Evolutionary conservation across 192 early-diverging fungal genomes (phyloP).

Genomic region (Backusella tarrabulga): DNA sequence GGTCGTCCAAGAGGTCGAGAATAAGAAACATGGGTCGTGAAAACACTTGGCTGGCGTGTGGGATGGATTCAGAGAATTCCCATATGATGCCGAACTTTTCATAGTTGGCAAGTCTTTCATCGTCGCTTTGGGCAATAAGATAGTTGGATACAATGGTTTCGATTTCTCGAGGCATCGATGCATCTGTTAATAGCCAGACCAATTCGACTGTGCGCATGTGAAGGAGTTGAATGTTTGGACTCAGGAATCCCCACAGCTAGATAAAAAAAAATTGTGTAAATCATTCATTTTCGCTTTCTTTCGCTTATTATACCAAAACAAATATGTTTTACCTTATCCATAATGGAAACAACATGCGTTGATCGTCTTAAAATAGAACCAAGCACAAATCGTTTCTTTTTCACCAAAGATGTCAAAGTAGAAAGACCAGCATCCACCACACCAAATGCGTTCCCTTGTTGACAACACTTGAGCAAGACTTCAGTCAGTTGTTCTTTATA

Average conservation of each 20-base stretch:
- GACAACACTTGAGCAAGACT: conserved; percentile 33
- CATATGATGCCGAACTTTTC: conserved; percentile 73
- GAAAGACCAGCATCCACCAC: conserved; percentile 48
- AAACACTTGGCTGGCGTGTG: conserved; percentile 50
- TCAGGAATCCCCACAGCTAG: conserved; percentile 65
- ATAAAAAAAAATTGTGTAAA: neutral
- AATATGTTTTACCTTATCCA: conserved; percentile 39
- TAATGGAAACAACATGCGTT: conserved; percentile 37
- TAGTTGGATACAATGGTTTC: conserved; percentile 61
- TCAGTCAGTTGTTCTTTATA: neutral
- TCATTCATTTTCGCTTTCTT: neutral
- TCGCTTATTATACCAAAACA: neutral
- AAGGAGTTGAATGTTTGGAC: conserved; percentile 47
- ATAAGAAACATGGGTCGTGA: conserved; percentile 76
- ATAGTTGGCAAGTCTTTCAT: conserved; percentile 40
- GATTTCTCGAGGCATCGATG: conserved; percentile 53
- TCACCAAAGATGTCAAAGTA: conserved; percentile 41
- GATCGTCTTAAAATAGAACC: conserved; percentile 31
- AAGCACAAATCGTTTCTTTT: conserved; percentile 35
- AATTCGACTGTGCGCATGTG: conserved; percentile 66
- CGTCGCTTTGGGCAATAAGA: conserved; percentile 36
- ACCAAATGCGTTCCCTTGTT: conserved; percentile 40
- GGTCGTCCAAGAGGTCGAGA: conserved; percentile 63
- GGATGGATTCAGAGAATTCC: conserved; percentile 56
- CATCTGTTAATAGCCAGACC: conserved; percentile 60